Percentiles rank a stretch among this genome's conserved stretches.
phyloP scores from a whole-genome alignment of 371 early-diverging fungal species.

The Dentiscutata heterogama region DNA sequence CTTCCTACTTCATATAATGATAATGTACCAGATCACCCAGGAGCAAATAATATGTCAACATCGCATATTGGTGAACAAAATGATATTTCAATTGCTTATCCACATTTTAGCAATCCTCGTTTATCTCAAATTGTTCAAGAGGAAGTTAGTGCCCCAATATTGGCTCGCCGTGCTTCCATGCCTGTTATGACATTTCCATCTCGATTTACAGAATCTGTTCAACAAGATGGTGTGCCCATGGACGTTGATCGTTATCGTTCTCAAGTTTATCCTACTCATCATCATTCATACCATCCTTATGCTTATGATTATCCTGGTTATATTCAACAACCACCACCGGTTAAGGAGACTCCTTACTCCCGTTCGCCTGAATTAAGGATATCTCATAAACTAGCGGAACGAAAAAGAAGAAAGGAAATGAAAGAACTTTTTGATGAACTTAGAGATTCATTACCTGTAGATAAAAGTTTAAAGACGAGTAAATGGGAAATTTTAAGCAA shows the following conservation, averaged over 20 bases:
- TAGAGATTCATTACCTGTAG: constrained; percentile 77
- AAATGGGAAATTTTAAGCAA: constrained; percentile 91
- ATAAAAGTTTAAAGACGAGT: constrained; percentile 79
- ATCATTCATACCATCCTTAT: constrained; percentile 46
- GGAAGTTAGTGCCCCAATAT: constrained; percentile 46
- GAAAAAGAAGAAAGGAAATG: constrained; percentile 88
- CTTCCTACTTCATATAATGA: constrained; percentile 30
- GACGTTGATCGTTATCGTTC: constrained; percentile 47
- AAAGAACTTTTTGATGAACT: constrained; percentile 89
- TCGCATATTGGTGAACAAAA: constrained; percentile 35
- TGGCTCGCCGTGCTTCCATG: constrained; percentile 62
- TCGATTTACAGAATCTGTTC: constrained; percentile 38
- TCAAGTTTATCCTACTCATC: constrained; percentile 31
- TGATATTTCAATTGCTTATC: constrained; percentile 2
- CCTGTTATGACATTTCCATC: constrained; percentile 55
- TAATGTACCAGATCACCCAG: constrained; percentile 37
- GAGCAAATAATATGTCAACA: constrained; percentile 10
- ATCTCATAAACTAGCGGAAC: constrained; percentile 87
- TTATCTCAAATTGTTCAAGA: constrained; percentile 47
- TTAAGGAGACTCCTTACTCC: constrained; percentile 71
- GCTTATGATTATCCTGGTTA: constrained; percentile 50
- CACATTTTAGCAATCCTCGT: constrained; percentile 44
- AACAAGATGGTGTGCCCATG: constrained; percentile 44
- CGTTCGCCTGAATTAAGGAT: constrained; percentile 75
- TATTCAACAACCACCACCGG: constrained; percentile 19